phyloP scores from a whole-genome alignment of 805 yeast genomes.

The Saturnispora dispora region DNA sequence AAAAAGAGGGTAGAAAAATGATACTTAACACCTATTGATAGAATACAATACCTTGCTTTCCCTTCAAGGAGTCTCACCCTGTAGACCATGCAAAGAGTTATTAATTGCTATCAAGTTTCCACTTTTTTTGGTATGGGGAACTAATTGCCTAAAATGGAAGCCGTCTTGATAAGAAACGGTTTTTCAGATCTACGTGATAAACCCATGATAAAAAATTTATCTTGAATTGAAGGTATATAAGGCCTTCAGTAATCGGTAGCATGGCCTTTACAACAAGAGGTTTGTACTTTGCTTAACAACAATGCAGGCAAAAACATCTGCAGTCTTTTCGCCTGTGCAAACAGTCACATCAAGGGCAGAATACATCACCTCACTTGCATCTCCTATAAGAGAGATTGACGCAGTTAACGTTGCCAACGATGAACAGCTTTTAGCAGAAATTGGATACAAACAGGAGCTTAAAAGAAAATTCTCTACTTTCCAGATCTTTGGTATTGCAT shows the following conservation, averaged over 20 bases:
- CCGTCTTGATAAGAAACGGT: neutral
- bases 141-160: neutral
- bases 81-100: too few species aligned
- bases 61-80: too few species aligned
- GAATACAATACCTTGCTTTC: too few species aligned
- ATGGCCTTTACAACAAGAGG: neutral
- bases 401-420: conserved; percentile 23
- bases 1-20: too few species aligned
- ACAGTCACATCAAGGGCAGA: conserved; percentile 12
- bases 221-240: neutral
- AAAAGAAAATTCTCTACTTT: conserved; percentile 48
- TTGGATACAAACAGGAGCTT: conserved; percentile 59
- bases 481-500: conserved; percentile 54
- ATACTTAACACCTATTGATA: too few species aligned
- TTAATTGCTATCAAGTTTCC: neutral
- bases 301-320: conserved; percentile 1
- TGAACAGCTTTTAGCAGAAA: conserved; percentile 35
- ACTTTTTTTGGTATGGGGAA: neutral
- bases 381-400: conserved; percentile 24
- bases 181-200: neutral
- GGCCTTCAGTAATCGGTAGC: neutral
- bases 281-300: neutral
- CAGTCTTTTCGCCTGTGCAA: conserved; percentile 7
- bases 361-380: conserved; percentile 15
- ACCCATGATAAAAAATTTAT: neutral